Evolutionary conservation across 2,329 filamentous ascomycete genomes (phyloP).

Genomic region (Talaromyces piceae): DNA sequence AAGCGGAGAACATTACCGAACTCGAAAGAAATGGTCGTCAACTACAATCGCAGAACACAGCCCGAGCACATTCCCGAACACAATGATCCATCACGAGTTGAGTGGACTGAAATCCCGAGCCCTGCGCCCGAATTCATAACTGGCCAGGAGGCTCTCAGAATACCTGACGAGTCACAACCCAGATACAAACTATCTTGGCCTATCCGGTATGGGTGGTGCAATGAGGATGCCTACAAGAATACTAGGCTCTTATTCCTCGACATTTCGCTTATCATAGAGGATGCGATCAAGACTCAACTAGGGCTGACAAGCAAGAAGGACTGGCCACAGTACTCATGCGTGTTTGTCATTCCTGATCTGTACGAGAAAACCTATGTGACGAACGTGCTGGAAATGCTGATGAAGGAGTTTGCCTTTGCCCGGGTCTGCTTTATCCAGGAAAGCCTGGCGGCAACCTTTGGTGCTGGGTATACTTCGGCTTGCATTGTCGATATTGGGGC

Average conservation of each 20-base stretch:
- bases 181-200: constrained; percentile 94
- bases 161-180: constrained; percentile 81
- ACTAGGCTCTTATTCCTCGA: constrained; percentile 78
- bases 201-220: constrained; percentile 75
- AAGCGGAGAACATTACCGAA: constrained; percentile 96
- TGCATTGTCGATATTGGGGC: constrained; percentile 96
- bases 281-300: constrained; percentile 77
- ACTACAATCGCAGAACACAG: constrained; percentile 79
- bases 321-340: constrained; percentile 86
- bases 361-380: constrained; percentile 94
- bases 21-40: constrained; percentile 89
- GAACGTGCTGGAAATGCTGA: constrained; percentile 72
- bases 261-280: constrained; percentile 77
- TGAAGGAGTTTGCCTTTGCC: constrained; percentile 83
- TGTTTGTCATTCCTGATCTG: constrained; percentile 93
- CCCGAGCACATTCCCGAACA: constrained; percentile 86
- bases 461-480: constrained; percentile 85
- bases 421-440: constrained; percentile 93
- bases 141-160: constrained; percentile 71
- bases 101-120: constrained; percentile 78
- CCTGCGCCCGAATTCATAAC: constrained; percentile 71
- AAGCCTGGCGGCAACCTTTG: constrained; percentile 88
- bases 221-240: constrained; percentile 79
- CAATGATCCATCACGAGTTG: constrained; percentile 87
- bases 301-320: constrained; percentile 69